Base-by-base conservation (phyloP, 1,284 basidiomycete species). In the Leccinum fallax region DNA sequence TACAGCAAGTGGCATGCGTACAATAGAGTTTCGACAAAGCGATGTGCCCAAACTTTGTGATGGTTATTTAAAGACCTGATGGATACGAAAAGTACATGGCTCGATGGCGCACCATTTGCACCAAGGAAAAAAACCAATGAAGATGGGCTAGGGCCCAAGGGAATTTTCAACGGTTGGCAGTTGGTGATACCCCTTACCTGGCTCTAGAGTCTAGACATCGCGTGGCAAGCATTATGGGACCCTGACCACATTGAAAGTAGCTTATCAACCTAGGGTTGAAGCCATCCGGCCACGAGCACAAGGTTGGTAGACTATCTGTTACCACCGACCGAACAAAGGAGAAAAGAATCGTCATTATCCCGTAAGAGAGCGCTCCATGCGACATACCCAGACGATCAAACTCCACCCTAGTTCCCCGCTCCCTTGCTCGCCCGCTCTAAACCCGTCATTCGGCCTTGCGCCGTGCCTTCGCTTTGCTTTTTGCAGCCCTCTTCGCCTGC, bases 401-500 rank as follows among this genome's bases (percentile, higher is more conserved):
- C 28, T 5, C 46, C 57, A 24, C 34, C 19, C 38, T 19, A n/a
- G 4, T 52, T 16, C 6, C 32, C 13, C 43, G 4, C 19, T 40
- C 26, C 30, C 30, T 28, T 16, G 11, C 1, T 15, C 10, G 24
- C 16, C 32, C 51, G 24, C 51, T 34, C 43, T 57, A 49, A 43
- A 11, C 43, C 48, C 55, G 21, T 70, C 58, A 70, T 36, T 55
- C 61, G 53, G 55, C 59, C 61, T 64, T 73, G 38, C 69, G 73
- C 40, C 69, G 64, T 21, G 74, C 46, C 65, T 67, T 72, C 48
- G 71, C 70, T 59, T 64, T 71, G 28, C 65, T 59, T 62, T 73
- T 75, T 28, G 75, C 71, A 61, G 72, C 74, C 59, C 81, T 71
- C 63, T 70, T 78, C 11, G 77, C 75, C 66, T 82, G 81, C 71